Evolutionary conservation across 441 rosid species (phyloP), one percentile per base, ranked within the genome.

Genomic region (Erodium moschatum): DNA sequence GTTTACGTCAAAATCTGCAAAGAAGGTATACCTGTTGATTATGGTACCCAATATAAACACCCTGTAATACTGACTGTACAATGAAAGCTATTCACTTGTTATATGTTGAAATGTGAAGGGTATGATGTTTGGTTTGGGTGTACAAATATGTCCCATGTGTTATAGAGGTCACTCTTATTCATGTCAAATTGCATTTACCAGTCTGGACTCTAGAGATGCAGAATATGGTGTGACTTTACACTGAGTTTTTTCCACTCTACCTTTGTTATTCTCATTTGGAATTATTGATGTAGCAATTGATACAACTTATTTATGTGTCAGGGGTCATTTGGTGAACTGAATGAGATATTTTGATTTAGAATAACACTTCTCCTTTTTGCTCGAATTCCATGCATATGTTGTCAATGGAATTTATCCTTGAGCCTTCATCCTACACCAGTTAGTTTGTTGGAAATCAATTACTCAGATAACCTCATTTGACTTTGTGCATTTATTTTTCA

Each of bases 1-100:
- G 97, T 91, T 93, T 82, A 88, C 96, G 80, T 78, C 97, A 46
- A 93, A 87, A 78, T 80, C 96, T 64, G 76, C 87, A 48, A 89
- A 87, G 75, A 93, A 93, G 98, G 98, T 88, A 67, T 20, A 20
- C 10, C 11, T 56, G 62, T 19, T 56, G 11, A 56, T 52, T 19
- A 16, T 56, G 24, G 27, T 46, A 46, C 15, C 15, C 15, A 46
- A 46, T 46, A 46, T 13, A 11, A 11, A 11, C 2, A 46, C 20
- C 19, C 20, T 10, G 19, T 19, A 56, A 18, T 6, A 52, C 60
- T 15, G 21, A 52, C 8, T 5, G 3, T 56, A 56, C 24, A 19
- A 9, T 0, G 10, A 31, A 31, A 2, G 6, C 6, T 52, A 11
- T 54, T 54, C 11, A 18, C 61, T 54, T 52, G 60, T 16, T 52